Percentiles rank a stretch among this genome's conserved stretches.
Conservation (phyloP, 1,284 basidiomycete species). For the Taiwanofungus camphoratus region DNA sequence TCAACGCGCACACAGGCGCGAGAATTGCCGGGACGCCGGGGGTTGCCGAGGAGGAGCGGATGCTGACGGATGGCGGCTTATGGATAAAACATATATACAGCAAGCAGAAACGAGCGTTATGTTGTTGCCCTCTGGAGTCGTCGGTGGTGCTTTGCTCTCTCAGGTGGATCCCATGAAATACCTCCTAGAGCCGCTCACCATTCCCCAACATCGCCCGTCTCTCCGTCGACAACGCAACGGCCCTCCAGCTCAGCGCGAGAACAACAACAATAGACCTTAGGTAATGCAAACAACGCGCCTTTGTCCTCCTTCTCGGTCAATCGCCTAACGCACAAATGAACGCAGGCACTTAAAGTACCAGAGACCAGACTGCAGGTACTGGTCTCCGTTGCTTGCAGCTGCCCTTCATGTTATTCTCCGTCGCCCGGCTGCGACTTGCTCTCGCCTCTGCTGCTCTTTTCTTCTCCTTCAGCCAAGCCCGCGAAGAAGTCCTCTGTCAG, state of each 20-base stretch:
- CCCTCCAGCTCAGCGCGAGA: background rate
- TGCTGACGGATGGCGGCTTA: background rate
- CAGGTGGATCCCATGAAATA: constrained; percentile 2
- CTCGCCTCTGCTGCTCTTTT: constrained; percentile 38
- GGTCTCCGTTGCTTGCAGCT: constrained; percentile 18
- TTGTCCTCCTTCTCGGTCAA: constrained; percentile 17
- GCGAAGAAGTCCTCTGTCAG: constrained; percentile 55
- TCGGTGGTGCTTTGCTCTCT: constrained; percentile 3
- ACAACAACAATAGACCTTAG: constrained; percentile 14
- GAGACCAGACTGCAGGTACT: constrained; percentile 6
- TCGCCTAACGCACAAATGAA: constrained; percentile 5
- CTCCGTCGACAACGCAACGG: constrained; percentile 2
- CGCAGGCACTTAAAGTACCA: constrained; percentile 11
- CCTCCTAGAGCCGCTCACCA: background rate
- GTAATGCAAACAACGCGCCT: constrained; percentile 7
- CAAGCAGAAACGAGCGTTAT: background rate
- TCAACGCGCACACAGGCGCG: background rate
- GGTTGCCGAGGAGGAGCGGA: constrained; percentile 1
- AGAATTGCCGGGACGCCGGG: background rate
- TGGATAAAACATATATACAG: background rate
- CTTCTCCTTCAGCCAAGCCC: constrained; percentile 37
- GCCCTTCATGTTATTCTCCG: constrained; percentile 50
- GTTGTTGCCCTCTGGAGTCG: constrained; percentile 6
- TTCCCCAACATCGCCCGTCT: background rate
- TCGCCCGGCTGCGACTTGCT: constrained; percentile 66